A percentile compares a stretch with the other conserved stretches of the same genome.
phyloP scores from a whole-genome alignment of 139 green algal genomes.

The Gonium pectorale region DNA sequence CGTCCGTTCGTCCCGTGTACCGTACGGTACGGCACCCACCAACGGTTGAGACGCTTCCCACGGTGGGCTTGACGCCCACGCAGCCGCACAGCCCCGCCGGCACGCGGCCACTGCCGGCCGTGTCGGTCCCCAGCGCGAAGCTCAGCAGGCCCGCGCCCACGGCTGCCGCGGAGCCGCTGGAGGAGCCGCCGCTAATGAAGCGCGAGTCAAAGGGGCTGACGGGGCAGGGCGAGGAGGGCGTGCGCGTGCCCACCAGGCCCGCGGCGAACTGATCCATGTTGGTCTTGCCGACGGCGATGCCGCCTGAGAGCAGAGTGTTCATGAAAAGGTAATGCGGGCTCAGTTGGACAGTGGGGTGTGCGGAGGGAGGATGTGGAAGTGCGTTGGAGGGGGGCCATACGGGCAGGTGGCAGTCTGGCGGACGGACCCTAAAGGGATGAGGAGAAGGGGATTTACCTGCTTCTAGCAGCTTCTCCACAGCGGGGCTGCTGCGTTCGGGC shows the following conservation, averaged over 20 bases:
- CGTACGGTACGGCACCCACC: conserved; percentile 54
- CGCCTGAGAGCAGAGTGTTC: too few species aligned
- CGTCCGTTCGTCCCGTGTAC: too few species aligned
- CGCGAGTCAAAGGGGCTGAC: conserved; percentile 73
- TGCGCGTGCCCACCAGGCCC: conserved; percentile 82
- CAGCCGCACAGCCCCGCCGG: conserved; percentile 79
- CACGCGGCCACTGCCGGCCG: conserved; percentile 77
- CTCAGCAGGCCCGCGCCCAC: conserved; percentile 74
- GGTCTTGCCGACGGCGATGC: conserved; percentile 81
- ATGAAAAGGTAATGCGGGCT: too few species aligned
- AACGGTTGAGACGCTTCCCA: conserved; percentile 71
- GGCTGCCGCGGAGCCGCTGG: conserved; percentile 71
- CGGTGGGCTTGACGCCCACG: conserved; percentile 82
- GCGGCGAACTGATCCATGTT: conserved; percentile 91
- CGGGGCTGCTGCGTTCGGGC: conserved; percentile 50
- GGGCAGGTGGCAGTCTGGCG: too few species aligned
- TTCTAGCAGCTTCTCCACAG: conserved; percentile 65
- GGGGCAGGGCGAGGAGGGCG: conserved; percentile 72
- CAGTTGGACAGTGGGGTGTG: too few species aligned
- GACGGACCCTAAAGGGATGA: too few species aligned
- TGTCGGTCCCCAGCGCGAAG: conserved; percentile 90
- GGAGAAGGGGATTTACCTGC: too few species aligned
- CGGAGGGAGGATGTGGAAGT: too few species aligned
- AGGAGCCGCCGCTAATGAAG: conserved; percentile 81
- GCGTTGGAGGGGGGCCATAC: too few species aligned